Evolutionary conservation across 495 filamentous ascomycete genomes (phyloP).

Genomic region (Staphylotrichum longicolle): DNA sequence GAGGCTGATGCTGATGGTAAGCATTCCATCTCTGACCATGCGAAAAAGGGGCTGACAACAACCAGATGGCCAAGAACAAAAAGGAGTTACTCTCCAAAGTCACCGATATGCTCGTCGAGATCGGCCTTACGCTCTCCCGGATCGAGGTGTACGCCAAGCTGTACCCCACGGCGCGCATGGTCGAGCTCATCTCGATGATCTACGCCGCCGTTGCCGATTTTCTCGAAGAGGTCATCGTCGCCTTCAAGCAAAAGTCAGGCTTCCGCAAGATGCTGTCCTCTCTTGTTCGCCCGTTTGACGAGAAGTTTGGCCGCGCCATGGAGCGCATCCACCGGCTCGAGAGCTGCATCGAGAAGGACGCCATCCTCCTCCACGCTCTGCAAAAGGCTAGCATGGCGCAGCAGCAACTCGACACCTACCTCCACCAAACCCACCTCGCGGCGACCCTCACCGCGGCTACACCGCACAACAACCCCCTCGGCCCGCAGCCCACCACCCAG

Average conservation of each 20-base stretch:
- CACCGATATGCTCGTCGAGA: conserved; percentile 24
- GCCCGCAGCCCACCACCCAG: not conserved
- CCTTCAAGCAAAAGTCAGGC: conserved; percentile 9
- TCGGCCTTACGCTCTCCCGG: conserved; percentile 21
- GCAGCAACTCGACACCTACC: conserved; percentile 12
- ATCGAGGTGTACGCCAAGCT: conserved; percentile 19
- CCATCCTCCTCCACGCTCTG: conserved; percentile 16
- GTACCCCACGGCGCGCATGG: conserved; percentile 21
- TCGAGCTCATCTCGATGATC: conserved; percentile 20
- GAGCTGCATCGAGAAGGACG: conserved; percentile 21
- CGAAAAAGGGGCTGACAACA: not conserved
- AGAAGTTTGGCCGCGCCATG: conserved; percentile 20
- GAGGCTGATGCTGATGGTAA: conserved; percentile 22
- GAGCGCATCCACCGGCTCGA: conserved; percentile 16
- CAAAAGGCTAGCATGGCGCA: conserved; percentile 9
- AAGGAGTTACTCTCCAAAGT: conserved; percentile 17
- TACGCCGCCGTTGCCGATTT: conserved; percentile 22
- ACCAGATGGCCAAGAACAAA: conserved; percentile 24
- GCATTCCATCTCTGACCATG: not conserved
- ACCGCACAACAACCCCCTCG: not conserved
- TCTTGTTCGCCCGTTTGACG: conserved; percentile 13
- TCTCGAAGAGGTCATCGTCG: conserved; percentile 19
- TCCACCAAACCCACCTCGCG: conserved; percentile 4
- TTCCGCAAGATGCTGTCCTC: conserved; percentile 15
- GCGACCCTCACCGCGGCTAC: not conserved